Percentiles rank a stretch among this genome's conserved stretches.
Conservation (phyloP, 2,329 filamentous ascomycete genomes). For the Cadophora luteo-olivacea region DNA sequence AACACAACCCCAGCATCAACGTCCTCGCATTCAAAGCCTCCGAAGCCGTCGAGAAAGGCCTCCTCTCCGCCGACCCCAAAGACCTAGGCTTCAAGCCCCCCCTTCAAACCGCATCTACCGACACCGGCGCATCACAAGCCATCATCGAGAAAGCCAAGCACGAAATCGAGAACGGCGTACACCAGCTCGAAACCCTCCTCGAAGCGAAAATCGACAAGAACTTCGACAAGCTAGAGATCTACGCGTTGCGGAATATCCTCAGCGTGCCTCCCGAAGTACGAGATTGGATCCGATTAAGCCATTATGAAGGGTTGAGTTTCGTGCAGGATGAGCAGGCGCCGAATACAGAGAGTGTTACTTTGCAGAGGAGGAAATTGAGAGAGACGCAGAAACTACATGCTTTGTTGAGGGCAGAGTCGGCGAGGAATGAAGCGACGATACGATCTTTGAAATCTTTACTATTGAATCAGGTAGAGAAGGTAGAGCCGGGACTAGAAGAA, state of each 20-base stretch:
- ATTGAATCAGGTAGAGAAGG: conserved; percentile 53
- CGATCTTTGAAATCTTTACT: conserved; percentile 66
- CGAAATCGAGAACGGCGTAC: conserved; percentile 88
- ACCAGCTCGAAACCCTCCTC: conserved; percentile 82
- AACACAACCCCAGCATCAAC: conserved; percentile 96
- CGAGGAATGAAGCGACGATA: conserved; percentile 75
- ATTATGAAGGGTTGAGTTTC: conserved; percentile 69
- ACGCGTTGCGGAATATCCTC: conserved; percentile 85
- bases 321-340: conserved; percentile 50
- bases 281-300: conserved; percentile 79
- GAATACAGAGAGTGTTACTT: conserved; percentile 71
- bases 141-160: conserved; percentile 59
- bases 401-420: conserved; percentile 72
- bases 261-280: conserved; percentile 74
- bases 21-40: conserved; percentile 90
- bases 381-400: conserved; percentile 80
- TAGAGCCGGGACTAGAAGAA: conserved; percentile 29
- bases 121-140: conserved; percentile 47
- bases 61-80: conserved; percentile 75
- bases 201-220: conserved; percentile 84
- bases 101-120: conserved; percentile 49
- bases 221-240: conserved; percentile 89
- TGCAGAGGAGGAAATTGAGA: conserved; percentile 75
- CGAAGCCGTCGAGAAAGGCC: conserved; percentile 83
- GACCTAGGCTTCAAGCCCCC: conserved; percentile 78